Evolutionary conservation across 2,329 filamentous ascomycete genomes (phyloP).

Genomic region (Chrysosphaeria jannelii): DNA sequence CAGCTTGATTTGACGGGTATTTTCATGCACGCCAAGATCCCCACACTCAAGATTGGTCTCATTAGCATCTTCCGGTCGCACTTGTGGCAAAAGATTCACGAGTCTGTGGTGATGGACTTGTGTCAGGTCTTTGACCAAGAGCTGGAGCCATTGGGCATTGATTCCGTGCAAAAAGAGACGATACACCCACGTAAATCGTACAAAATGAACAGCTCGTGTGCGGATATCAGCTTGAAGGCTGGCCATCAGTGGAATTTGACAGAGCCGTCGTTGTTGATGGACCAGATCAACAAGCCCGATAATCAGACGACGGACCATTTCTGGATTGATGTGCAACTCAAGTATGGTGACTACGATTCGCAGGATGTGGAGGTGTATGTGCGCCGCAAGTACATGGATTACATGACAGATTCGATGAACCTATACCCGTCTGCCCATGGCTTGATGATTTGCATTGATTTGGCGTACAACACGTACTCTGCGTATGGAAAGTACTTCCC

Average conservation of each 20-base stretch:
- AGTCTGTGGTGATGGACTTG: slow-evolving; percentile 94
- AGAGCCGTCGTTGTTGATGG: slow-evolving; percentile 69
- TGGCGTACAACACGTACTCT: slow-evolving; percentile 95
- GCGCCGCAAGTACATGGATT: slow-evolving; percentile 91
- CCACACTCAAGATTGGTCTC: slow-evolving; percentile 85
- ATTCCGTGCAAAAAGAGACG: slow-evolving; percentile 95
- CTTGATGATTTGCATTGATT: slow-evolving; percentile 89
- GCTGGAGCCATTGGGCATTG: slow-evolving; percentile 78
- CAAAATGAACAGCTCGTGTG: slow-evolving; percentile 99
- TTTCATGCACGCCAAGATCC: slow-evolving; percentile 97
- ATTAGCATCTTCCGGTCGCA: slow-evolving; percentile 99
- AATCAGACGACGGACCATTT: slow-evolving; percentile 94
- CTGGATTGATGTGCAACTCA: slow-evolving; percentile 89
- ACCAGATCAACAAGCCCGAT: slow-evolving; percentile 88
- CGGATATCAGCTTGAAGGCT: slow-evolving; percentile 86
- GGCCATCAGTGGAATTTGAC: slow-evolving; percentile 99
- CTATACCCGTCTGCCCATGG: slow-evolving; percentile 94
- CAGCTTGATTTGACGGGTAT: slow-evolving; percentile 94
- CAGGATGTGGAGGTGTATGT: slow-evolving; percentile 97
- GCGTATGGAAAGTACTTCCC: slow-evolving; percentile 98
- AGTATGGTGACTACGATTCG: slow-evolving; percentile 83
- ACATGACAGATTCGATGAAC: slow-evolving; percentile 94
- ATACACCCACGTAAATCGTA: slow-evolving; percentile 98
- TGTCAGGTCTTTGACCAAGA: slow-evolving; percentile 98
- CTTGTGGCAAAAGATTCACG: slow-evolving; percentile 99